A percentile compares a stretch with the other conserved stretches of the same genome.
These are phyloP conservation scores for Phytophthora vignae DNA, from an alignment of 352 stramenopile species.

Conservation along the genomic window DNA sequence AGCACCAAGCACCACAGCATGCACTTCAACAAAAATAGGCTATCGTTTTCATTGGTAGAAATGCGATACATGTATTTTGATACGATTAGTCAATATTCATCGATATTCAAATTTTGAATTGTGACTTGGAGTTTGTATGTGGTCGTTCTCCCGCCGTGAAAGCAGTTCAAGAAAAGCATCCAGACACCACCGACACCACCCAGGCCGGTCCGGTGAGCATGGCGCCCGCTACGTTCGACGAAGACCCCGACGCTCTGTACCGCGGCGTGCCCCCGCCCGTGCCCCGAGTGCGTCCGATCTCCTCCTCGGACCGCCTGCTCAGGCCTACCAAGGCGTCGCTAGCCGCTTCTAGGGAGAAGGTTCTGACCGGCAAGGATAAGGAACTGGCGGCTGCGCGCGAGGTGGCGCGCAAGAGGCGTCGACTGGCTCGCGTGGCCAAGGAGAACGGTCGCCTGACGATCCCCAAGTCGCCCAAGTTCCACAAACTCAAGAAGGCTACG, in stretches of 20 bases:
- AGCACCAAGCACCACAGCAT: neutral
- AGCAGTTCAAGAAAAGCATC: slow-evolving; percentile 33
- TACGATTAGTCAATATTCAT: slow-evolving; percentile 31
- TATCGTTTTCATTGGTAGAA: slow-evolving; percentile 4
- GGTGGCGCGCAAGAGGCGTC: slow-evolving; percentile 42
- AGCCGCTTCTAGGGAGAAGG: slow-evolving; percentile 50
- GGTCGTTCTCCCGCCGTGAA: slow-evolving; percentile 6
- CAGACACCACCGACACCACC: too few relatives aligned
- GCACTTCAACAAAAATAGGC: slow-evolving; percentile 23
- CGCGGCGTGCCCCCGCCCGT: slow-evolving; percentile 52
- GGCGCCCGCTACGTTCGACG: slow-evolving; percentile 32
- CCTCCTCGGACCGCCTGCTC: slow-evolving; percentile 66
- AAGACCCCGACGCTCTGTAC: slow-evolving; percentile 60
- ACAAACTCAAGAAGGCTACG: slow-evolving; percentile 42
- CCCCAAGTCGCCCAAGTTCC: slow-evolving; percentile 75
- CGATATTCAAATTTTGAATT: slow-evolving; percentile 52
- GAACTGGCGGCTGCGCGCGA: slow-evolving; percentile 43
- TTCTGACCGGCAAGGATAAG: slow-evolving; percentile 55
- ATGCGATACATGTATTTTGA: neutral
- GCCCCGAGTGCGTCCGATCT: slow-evolving; percentile 62
- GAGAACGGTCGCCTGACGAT: slow-evolving; percentile 71
- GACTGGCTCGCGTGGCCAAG: slow-evolving; percentile 51
- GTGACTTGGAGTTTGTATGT: slow-evolving; percentile 37
- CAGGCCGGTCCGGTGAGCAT: slow-evolving; percentile 1
- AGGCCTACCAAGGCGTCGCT: slow-evolving; percentile 67